Evolutionary conservation across 768 basidiomycete species (phyloP), one percentile per base, ranked within the genome.

Genomic region (Tylopilus rubrobrunneus): DNA sequence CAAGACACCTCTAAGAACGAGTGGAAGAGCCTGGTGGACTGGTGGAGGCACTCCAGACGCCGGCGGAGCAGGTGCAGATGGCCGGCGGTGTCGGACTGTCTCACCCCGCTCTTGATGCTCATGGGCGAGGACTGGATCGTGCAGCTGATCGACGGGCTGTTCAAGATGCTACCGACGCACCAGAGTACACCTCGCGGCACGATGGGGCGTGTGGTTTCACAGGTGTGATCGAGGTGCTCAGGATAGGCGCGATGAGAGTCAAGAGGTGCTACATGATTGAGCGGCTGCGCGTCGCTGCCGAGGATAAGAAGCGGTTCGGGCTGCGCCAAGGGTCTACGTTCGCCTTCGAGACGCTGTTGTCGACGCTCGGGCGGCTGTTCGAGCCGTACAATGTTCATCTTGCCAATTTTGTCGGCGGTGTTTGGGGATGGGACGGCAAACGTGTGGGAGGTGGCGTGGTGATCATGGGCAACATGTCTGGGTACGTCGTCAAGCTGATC

Each of bases 161-260:
- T 94, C 60, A 77, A 83, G 11, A 86, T 92, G 33, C 77, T 98
- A 15, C 89, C 56, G 78, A 83, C 46, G 85, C 84, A 5, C 75
- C 83, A 7, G 97, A 94, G 67, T 98, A 99, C 65, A 95, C 92
- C 10, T 80, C 83, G 48, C 83, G 97, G n/a, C 83, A 96, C n/a
- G 97, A 97, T 31, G 95, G 95, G 1, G 95, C 96, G 1, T 98
- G 98, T 68, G 97, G 96, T 40, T 73, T 99, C 19, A 92, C 96
- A 2, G 97, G 97, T 27, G 82, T 92, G 41, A 78, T 98, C 66
- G 90, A 89, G 63, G 97, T 97, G n/a, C 80, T 86, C 1, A 97
- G 97, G 1, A 82, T 98, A 28, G 76, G 82, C 0, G 83, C 85
- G 0, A 83, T 98, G 74, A n/a, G n/a, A n/a, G n/a, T n/a, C n/a